These are phyloP conservation scores for Coemansia sp. DNA, from an alignment of 192 early-diverging fungal genomes.

Conservation along the genomic window DNA sequence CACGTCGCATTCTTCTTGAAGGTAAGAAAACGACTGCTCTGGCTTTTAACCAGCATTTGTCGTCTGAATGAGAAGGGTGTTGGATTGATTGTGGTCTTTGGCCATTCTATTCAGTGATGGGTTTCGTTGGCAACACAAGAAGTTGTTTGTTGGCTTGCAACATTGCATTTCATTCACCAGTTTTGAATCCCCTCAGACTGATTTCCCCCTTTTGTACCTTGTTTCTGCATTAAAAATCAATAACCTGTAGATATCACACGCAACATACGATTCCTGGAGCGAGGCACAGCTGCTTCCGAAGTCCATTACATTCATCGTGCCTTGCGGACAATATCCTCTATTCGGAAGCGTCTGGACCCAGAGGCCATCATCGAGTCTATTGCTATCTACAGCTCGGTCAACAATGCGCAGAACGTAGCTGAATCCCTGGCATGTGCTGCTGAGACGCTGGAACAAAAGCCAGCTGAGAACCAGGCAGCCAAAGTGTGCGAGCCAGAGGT, in stretches of 20 bases:
- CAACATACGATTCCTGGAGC: conserved; percentile 79
- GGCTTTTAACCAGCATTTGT: no score
- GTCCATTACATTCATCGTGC: conserved; percentile 86
- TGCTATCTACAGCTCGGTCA: conserved; percentile 43
- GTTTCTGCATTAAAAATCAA: neutral
- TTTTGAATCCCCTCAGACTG: no score
- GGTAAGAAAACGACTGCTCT: conserved; percentile 15
- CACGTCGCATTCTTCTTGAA: conserved; percentile 48
- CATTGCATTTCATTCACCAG: no score
- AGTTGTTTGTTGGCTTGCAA: no score
- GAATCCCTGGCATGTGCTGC: conserved; percentile 22
- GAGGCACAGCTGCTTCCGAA: conserved; percentile 81
- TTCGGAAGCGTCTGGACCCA: conserved; percentile 76
- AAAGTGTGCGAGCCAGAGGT: conserved; percentile 70
- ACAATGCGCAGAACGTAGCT: conserved; percentile 20
- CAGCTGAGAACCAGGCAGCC: conserved; percentile 9
- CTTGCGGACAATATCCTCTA: conserved; percentile 73
- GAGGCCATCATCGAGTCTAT: conserved; percentile 64
- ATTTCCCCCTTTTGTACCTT: no score
- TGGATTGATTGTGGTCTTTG: no score
- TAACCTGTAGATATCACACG: conserved; percentile 77
- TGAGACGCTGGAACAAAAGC: conserved; percentile 15
- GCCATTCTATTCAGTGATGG: no score
- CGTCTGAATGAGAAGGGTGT: no score
- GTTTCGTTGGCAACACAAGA: no score